Evolutionary conservation across 495 filamentous ascomycete species (phyloP).

Genomic region (Penicillium odoratum): DNA sequence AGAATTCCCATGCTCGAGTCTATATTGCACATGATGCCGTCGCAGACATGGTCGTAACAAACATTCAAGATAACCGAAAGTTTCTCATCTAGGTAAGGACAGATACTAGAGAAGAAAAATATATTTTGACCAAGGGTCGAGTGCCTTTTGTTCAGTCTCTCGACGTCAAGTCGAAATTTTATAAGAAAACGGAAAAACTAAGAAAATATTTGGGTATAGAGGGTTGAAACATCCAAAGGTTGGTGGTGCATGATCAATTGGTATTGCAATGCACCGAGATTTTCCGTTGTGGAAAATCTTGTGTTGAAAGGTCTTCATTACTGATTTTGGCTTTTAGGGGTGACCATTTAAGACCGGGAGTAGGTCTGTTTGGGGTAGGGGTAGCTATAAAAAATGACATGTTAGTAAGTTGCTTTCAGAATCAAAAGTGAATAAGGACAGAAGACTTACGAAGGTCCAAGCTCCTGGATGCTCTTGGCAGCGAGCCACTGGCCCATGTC

Average conservation of each 20-base stretch:
- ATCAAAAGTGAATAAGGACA: conserved; percentile 1
- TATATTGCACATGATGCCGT: conserved; percentile 1
- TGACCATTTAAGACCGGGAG: conserved; percentile 37
- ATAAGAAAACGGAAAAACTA: conserved; percentile 12
- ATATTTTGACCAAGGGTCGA: background rate
- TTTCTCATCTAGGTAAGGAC: background rate
- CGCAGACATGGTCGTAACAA: background rate
- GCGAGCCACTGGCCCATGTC: conserved; percentile 97
- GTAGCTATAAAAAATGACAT: conserved; percentile 52
- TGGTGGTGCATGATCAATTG: conserved; percentile 17
- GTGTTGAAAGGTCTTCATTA: conserved; percentile 23
- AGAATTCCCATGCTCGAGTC: background rate
- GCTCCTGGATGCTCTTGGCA: conserved; percentile 83
- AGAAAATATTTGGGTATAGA: conserved; percentile 44
- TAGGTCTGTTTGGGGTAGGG: conserved; percentile 85
- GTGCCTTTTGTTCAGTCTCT: conserved; percentile 18
- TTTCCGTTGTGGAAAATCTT: conserved; percentile 13
- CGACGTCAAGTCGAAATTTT: conserved; percentile 37
- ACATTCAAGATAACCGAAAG: background rate
- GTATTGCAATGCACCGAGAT: conserved; percentile 16
- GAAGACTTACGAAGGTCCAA: conserved; percentile 84
- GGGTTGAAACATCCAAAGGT: conserved; percentile 50
- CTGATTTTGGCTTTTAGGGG: conserved; percentile 17
- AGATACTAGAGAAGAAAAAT: background rate
- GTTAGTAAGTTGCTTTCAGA: conserved; percentile 12